Base-by-base conservation (phyloP, 139 green algal species). In the Desmodesmus armatus region DNA sequence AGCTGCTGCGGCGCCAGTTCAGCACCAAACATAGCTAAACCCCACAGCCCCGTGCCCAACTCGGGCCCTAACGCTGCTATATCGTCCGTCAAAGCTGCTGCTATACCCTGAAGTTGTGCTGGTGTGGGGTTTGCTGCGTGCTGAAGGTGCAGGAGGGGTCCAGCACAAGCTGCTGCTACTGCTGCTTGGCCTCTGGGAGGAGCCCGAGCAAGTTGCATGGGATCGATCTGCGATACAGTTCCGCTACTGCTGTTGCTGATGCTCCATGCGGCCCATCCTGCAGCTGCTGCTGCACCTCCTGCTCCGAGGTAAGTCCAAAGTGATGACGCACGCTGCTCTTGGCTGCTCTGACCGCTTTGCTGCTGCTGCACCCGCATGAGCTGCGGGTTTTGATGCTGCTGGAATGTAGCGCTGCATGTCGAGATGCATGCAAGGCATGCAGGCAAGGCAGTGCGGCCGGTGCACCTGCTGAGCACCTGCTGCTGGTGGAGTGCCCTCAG, bases 361-460 rank as follows among this genome's bases (percentile, higher is more conserved):
- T 80, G 73, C 73, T 80, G 47, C 33, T 80, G 33, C 29, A 80
- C 23, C 17, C 37, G 53, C 31, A 80, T 23, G 29, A 80, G 23
- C 37, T 80, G 47, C 15, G 29, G 71, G 15, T 80, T 35, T 69
- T n/a, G 17, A 31, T 27, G 49, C 73, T 80, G 49, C 73, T 69
- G 49, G 27, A 19, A 37, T n/a, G 27, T 31, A 67, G 23, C 55
- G 2, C 37, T 37, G 2, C 37, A 29, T 35, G 39, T 13, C 21
- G 15, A 13, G 7, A 11, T 69, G 60, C 15, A 35, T 13, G 33
- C 17, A 69, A 6, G 15, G 60, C 60, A 37, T 13, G 60, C 7
- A 27, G 23, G 33, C 21, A 21, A 55, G 47, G 7, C 47, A 55
- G 13, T 13, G 47, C 47, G 47, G 7, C 9, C 47, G 13, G 47